Evolutionary conservation across 2,329 filamentous ascomycete genomes (phyloP).

Genomic region (Trichoderma afroharzianum): DNA sequence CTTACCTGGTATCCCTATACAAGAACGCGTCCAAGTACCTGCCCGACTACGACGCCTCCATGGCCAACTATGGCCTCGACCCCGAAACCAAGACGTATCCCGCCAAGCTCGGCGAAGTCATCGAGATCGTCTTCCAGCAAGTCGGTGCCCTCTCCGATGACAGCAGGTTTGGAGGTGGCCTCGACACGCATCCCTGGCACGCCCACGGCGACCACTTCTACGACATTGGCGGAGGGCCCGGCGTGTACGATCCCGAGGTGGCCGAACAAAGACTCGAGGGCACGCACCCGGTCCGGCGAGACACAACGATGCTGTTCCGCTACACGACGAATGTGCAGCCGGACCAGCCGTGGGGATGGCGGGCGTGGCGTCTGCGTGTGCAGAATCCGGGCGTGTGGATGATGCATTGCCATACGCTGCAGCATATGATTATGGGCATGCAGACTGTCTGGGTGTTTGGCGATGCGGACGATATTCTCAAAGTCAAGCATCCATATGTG

Average conservation of each 20-base stretch:
- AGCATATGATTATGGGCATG: conserved; percentile 54
- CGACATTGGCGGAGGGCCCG: conserved; percentile 19
- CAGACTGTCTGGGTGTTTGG: conserved; percentile 27
- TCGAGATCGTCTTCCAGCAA: conserved; percentile 51
- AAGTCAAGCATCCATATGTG: conserved; percentile 31
- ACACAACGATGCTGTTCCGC: conserved; percentile 54
- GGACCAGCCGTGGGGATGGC: conserved; percentile 50
- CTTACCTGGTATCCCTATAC: conserved; percentile 20
- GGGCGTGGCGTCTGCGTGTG: conserved; percentile 54
- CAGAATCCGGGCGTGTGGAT: conserved; percentile 52
- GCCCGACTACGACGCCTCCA: conserved; percentile 50
- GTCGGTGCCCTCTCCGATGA: conserved; percentile 29
- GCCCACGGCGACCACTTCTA: conserved; percentile 19
- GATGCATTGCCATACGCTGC: conserved; percentile 58
- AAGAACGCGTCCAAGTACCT: conserved; percentile 7
- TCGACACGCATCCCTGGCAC: conserved; percentile 21
- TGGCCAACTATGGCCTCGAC: conserved; percentile 52
- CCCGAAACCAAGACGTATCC: conserved; percentile 48
- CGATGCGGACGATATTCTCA: conserved; percentile 21
- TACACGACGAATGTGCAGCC: conserved; percentile 43
- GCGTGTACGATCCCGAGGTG: conserved; percentile 10
- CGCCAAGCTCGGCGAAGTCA: conserved; percentile 52
- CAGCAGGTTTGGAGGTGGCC: conserved; percentile 25
- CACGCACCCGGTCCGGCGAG: conserved; percentile 34
- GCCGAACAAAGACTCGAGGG: conserved; percentile 11